phyloP scores from a whole-genome alignment of 306 rosid genomes.

The Cyamopsis tetragonoloba region DNA sequence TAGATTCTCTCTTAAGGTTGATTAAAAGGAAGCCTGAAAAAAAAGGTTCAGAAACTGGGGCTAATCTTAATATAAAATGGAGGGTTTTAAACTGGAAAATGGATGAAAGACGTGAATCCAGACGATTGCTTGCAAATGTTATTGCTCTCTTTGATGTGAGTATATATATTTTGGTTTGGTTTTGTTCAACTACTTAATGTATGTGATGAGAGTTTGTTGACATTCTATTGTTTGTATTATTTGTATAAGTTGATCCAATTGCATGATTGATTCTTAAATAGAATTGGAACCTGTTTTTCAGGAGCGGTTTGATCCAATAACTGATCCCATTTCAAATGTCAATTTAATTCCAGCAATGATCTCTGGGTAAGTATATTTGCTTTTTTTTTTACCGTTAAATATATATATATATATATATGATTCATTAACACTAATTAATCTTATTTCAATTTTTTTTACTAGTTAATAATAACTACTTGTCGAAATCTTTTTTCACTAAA shows the following conservation, averaged over 20 bases:
- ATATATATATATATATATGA: no score
- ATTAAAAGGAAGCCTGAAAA: slow-evolving; percentile 46
- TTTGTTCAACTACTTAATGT: neutral
- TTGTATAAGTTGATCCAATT: neutral
- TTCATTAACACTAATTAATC: no score
- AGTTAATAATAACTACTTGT: no score
- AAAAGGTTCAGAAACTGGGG: slow-evolving; percentile 28
- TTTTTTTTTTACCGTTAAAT: neutral
- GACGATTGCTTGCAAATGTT: slow-evolving; percentile 53
- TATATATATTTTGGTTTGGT: neutral
- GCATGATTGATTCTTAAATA: neutral
- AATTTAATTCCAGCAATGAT: slow-evolving; percentile 74
- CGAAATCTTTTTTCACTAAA: no score
- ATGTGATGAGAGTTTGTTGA: neutral
- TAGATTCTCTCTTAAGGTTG: slow-evolving; percentile 41
- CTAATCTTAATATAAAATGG: slow-evolving; percentile 58
- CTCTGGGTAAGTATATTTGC: slow-evolving; percentile 54
- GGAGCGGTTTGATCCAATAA: slow-evolving; percentile 74
- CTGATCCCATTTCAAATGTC: slow-evolving; percentile 42
- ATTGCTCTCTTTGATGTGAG: slow-evolving; percentile 71
- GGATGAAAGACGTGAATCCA: slow-evolving; percentile 36
- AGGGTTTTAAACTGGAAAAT: slow-evolving; percentile 63
- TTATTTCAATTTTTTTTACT: no score
- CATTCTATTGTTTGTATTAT: no score
- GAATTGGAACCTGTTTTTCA: slow-evolving; percentile 9